phyloP scores from a whole-genome alignment of 139 green algal genomes.

The Auxenochlorella protothecoides region DNA sequence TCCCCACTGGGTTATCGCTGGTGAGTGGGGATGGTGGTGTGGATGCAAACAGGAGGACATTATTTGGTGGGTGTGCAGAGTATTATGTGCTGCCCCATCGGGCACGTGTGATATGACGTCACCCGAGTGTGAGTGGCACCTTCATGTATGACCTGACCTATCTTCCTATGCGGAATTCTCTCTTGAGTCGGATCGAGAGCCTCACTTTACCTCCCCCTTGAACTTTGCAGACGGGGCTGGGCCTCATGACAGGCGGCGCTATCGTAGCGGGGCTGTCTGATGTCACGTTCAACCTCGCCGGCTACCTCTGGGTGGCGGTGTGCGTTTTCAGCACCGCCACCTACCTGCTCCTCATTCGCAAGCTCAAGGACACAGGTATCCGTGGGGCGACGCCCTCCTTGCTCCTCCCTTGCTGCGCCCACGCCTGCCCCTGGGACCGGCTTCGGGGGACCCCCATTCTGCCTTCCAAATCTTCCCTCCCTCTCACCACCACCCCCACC shows the following conservation, averaged over 20 bases:
- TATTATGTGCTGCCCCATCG: too few species aligned
- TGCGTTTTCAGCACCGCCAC: conserved; percentile 37
- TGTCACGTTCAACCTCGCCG: conserved; percentile 30
- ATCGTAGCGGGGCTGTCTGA: conserved; percentile 32
- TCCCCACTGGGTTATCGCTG: conserved; percentile 7
- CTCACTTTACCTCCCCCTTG: too few species aligned
- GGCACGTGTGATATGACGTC: too few species aligned
- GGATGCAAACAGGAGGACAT: too few species aligned
- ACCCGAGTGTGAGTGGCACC: too few species aligned
- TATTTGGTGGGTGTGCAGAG: too few species aligned
- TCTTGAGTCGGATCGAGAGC: too few species aligned
- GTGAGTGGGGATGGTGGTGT: neutral
- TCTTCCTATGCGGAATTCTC: too few species aligned
- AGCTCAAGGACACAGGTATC: conserved; percentile 27
- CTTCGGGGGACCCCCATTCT: neutral
- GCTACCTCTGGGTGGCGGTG: conserved; percentile 39
- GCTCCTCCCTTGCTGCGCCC: too few species aligned
- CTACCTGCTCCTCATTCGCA: conserved; percentile 39
- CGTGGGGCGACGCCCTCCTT: too few species aligned
- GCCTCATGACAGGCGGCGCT: conserved; percentile 31
- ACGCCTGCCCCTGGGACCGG: too few species aligned
- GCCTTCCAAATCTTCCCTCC: neutral
- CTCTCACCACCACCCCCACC: neutral
- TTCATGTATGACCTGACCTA: too few species aligned
- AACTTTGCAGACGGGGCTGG: conserved; percentile 6